Conservation (phyloP, 78 protist genomes). For the Mantamonas sphyraenae region DNA sequence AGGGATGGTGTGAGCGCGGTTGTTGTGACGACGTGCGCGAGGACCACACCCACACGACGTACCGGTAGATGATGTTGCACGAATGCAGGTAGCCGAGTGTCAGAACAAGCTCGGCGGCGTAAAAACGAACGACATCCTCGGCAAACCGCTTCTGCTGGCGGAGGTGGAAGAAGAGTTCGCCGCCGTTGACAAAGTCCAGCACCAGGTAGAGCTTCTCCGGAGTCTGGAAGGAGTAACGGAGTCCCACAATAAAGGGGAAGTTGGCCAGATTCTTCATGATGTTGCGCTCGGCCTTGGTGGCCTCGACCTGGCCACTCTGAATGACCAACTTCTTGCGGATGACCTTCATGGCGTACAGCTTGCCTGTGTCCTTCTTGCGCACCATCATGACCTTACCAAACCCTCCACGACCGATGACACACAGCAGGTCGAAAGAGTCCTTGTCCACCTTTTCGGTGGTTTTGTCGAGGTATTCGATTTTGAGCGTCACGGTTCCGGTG, state of each 20-base stretch:
- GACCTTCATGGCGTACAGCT: slow-evolving; percentile 42
- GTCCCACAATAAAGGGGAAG: slow-evolving; percentile 30
- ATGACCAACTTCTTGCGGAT: slow-evolving; percentile 43
- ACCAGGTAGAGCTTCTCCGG: slow-evolving; percentile 27
- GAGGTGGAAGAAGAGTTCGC: slow-evolving; percentile 61
- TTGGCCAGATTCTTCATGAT: slow-evolving; percentile 32
- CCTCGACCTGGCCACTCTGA: slow-evolving; percentile 52
- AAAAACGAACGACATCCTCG: slow-evolving; percentile 31
- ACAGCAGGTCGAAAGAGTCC: slow-evolving; percentile 61
- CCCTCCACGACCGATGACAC: slow-evolving; percentile 64
- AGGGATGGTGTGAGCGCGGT: too few relatives aligned
- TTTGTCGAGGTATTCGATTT: too few relatives aligned
- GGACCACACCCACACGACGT: neutral
- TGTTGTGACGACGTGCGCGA: too few relatives aligned
- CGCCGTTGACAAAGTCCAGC: slow-evolving; percentile 53
- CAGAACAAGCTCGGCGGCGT: slow-evolving; percentile 57
- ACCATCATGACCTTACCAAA: slow-evolving; percentile 81
- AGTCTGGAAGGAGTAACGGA: slow-evolving; percentile 51
- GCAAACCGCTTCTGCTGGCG: slow-evolving; percentile 22
- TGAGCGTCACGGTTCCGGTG: too few relatives aligned
- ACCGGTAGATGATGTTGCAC: slow-evolving; percentile 4
- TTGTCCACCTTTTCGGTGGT: slow-evolving; percentile 26
- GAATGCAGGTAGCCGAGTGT: slow-evolving; percentile 31
- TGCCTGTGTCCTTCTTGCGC: slow-evolving; percentile 42
- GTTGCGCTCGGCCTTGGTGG: slow-evolving; percentile 47